Base-by-base conservation (phyloP, 2,329 filamentous ascomycete species). In the Botrytis pseudocinerea region DNA sequence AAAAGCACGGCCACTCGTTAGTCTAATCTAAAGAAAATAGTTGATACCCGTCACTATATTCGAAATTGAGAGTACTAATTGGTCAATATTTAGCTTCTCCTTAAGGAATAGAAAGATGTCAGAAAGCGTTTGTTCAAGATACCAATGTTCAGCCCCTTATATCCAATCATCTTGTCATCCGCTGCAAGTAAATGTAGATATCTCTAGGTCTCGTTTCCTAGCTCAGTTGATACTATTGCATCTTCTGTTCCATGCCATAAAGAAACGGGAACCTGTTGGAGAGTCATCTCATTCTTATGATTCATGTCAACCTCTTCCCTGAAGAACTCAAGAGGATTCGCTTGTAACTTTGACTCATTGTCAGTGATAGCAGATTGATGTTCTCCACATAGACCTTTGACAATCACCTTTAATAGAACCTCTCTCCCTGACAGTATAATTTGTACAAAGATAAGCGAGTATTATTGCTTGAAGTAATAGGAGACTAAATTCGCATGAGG, bases 211-310 rank as follows among this genome's bases (percentile, higher is more conserved):
- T 80, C 77, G n/a, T 77, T 73, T 0, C 84, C 84, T 44, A 84
- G 78, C 4, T 74, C 57, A 28, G 82, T 59, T 5, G 80, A 78
- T 0, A 88, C 84, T 9, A 82, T 83, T 4, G 80, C 77, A 73
- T 88, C 87, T 25, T 82, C 79, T 0, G 68, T 78, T 0, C 86
- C 86, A 77, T 88, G 86, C 0, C 84, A 84, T 4, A 88, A 74
- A 40, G 88, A 84, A 0, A 86, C 76, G 0, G 86, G 84, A 1
- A 81, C 83, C 12, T 73, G 61, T n/a, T 48, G 63, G 62, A 65
- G 78, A 10, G 46, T 69, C 69, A 44, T 51, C 10, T 42, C 51
- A 2, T 35, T 35, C 25, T 73, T 73, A 3, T 66, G 35, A 2
- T 60, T 38, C 70, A 77, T 74, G 0, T 75, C 71, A 42, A 78